Base-by-base conservation (phyloP, 176 grass and related monocot genomes). In the Aechmea fasciata region DNA sequence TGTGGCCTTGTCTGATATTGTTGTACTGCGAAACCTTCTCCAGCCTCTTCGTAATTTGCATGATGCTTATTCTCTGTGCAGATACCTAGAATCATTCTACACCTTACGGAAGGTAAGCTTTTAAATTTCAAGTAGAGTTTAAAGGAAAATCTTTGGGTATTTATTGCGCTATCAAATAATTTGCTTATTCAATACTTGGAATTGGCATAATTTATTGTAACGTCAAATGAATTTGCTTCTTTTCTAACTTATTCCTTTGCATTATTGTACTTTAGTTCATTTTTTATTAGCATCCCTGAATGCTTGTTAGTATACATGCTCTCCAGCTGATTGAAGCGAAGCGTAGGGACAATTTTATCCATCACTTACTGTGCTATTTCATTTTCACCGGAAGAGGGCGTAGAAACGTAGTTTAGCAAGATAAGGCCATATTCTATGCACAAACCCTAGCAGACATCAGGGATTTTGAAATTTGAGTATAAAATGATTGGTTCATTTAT, bases 71-170 rank as follows among this genome's bases (percentile, higher is more conserved):
- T 79, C 81, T 52, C 77, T 99, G 15, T 88, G 90, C 86, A 93
- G 77, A 9, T 99, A 99, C 72, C 78, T 99, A 25, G 94, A 99
- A 71, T 99, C 94, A 1, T 99, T 99, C 82, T 93, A 99, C 75
- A 99, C 94, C 13, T 75, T 99, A 22, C 63, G 94, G 47, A 99
- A 99, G 87, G 94, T 99, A 70, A 74, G 78, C 33, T 41, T 41
- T 41, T 41, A 41, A 6, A 41, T 41, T 41, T 41, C 33, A 7
- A 7, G 33, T 7, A 41, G 33, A 41, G 33, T 41, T 41, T 7
- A 41, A 41, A 41, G 33, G 33, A 41, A 41, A 41, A 41, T 41
- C 33, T 41, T 41, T 41, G 33, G 6, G 4, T 41, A 41, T 41
- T 41, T 41, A 41, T 41, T 41, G 33, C 6, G 33, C 33, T 41